Conservation (phyloP, 2,329 filamentous ascomycete genomes). For the Alternaria infectoria region DNA sequence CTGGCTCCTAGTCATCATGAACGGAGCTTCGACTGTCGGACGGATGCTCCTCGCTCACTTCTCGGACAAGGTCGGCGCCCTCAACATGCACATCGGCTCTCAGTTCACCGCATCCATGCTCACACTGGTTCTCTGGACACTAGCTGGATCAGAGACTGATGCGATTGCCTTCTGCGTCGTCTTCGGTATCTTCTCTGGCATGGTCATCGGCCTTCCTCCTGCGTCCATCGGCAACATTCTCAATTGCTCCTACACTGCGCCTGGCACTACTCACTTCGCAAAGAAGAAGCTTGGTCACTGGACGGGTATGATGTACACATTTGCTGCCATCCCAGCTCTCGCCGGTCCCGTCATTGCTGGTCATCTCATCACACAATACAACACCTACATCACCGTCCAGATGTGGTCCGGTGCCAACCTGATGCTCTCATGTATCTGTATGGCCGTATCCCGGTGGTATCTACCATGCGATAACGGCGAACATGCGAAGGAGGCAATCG, state of each 20-base stretch:
- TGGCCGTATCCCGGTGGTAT: slow-evolving; percentile 44
- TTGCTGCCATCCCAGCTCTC: slow-evolving; percentile 53
- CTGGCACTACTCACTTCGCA: slow-evolving; percentile 32
- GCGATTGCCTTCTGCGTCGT: slow-evolving; percentile 57
- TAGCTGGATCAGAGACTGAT: slow-evolving; percentile 44
- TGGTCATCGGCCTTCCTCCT: slow-evolving; percentile 58
- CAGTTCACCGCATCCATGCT: slow-evolving; percentile 53
- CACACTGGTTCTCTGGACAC: slow-evolving; percentile 53
- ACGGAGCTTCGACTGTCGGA: slow-evolving; percentile 56
- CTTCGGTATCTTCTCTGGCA: slow-evolving; percentile 57
- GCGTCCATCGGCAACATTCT: slow-evolving; percentile 58
- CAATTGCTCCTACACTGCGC: slow-evolving; percentile 38
- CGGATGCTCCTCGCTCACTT: slow-evolving; percentile 54
- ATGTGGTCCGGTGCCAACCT: slow-evolving; percentile 55
- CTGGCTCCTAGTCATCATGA: slow-evolving; percentile 59
- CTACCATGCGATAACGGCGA: slow-evolving; percentile 40
- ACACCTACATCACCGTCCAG: slow-evolving; percentile 55
- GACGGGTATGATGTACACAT: slow-evolving; percentile 61
- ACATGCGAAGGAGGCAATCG: slow-evolving; percentile 23
- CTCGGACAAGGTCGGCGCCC: slow-evolving; percentile 53
- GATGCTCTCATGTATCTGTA: slow-evolving; percentile 50
- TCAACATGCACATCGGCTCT: slow-evolving; percentile 54
- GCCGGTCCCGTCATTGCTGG: slow-evolving; percentile 57
- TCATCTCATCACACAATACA: slow-evolving; percentile 51
- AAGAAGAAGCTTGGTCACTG: slow-evolving; percentile 57